Evolutionary conservation across 1,139 yeast genomes (phyloP).

Genomic region (Scheffersomyces quercinus): DNA sequence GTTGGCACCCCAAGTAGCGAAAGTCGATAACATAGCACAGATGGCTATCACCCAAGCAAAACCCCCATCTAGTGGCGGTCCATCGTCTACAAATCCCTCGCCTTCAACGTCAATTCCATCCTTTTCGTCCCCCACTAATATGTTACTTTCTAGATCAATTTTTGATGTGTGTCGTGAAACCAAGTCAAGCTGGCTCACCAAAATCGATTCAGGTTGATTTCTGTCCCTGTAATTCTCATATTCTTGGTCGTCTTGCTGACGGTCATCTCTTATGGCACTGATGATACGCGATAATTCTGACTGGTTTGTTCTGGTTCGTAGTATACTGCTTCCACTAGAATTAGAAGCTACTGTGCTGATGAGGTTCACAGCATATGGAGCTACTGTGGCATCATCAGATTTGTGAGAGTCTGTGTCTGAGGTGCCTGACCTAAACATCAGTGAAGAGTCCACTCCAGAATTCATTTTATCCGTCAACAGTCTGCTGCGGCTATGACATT

Average conservation of each 20-base stretch:
- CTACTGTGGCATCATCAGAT: not conserved
- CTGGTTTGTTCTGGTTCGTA: slow-evolving; percentile 6
- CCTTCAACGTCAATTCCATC: slow-evolving; percentile 10
- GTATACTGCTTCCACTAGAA: not conserved
- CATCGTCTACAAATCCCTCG: slow-evolving; percentile 15
- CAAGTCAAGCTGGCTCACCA: slow-evolving; percentile 23
- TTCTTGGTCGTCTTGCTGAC: slow-evolving; percentile 20
- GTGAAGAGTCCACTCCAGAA: too few relatives aligned
- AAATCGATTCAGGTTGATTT: slow-evolving; percentile 22
- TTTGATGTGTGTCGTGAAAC: slow-evolving; percentile 10
- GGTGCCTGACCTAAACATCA: not conserved
- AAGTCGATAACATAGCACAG: slow-evolving; percentile 47
- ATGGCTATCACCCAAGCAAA: slow-evolving; percentile 69
- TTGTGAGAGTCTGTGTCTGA: not conserved
- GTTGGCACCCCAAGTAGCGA: slow-evolving; percentile 76
- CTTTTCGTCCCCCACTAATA: slow-evolving; percentile 3
- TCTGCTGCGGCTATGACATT: too few relatives aligned
- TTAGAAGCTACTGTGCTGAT: not conserved
- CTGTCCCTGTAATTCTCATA: slow-evolving; percentile 17
- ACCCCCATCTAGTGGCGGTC: slow-evolving; percentile 65
- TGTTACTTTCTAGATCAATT: not conserved
- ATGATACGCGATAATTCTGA: slow-evolving; percentile 31
- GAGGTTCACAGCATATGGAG: not conserved
- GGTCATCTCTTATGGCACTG: slow-evolving; percentile 36
- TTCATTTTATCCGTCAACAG: too few relatives aligned